Conservation (phyloP, 1,284 basidiomycete species). For the Caloboletus firmus region DNA sequence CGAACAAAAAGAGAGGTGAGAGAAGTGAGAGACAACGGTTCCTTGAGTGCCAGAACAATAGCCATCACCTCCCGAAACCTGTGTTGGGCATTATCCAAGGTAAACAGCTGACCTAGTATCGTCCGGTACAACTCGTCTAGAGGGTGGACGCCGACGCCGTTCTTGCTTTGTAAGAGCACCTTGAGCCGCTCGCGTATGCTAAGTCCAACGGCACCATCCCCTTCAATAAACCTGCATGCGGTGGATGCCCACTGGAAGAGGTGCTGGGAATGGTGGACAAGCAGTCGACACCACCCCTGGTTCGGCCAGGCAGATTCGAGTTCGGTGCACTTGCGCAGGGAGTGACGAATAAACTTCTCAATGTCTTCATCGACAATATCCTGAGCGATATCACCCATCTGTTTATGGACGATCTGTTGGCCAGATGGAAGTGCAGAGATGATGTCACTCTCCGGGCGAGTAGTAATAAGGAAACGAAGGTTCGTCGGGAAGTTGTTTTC, state of each 20-base stretch:
- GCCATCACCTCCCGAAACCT: constrained; percentile 25
- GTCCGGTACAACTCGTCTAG: constrained; percentile 21
- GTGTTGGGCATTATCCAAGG: constrained; percentile 1
- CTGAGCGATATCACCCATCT: constrained; percentile 12
- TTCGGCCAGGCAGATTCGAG: constrained; percentile 22
- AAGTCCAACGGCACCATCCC: constrained; percentile 17
- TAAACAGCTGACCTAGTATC: constrained; percentile 20
- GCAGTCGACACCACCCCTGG: constrained; percentile 16
- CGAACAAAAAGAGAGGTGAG: constrained; percentile 11
- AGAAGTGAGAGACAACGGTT: constrained; percentile 17
- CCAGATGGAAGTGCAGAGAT: constrained; percentile 7
- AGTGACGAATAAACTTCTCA: constrained; percentile 17
- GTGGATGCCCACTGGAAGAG: constrained; percentile 28
- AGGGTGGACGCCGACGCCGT: constrained; percentile 7
- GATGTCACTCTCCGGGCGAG: constrained; percentile 24
- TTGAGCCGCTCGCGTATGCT: constrained; percentile 6
- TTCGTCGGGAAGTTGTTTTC: constrained; percentile 13
- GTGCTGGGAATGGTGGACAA: constrained; percentile 19
- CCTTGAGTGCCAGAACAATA: constrained; percentile 17
- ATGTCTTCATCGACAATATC: constrained; percentile 20
- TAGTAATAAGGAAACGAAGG: constrained; percentile 22
- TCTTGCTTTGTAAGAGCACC: constrained; percentile 8
- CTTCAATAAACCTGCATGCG: constrained; percentile 24
- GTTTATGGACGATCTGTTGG: constrained; percentile 13
- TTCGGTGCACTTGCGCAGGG: constrained; percentile 5